A percentile compares a stretch with the other conserved stretches of the same genome.
These are phyloP conservation scores for Gyrodon lividus DNA, from an alignment of 768 basidiomycete species.

Conservation along the genomic window DNA sequence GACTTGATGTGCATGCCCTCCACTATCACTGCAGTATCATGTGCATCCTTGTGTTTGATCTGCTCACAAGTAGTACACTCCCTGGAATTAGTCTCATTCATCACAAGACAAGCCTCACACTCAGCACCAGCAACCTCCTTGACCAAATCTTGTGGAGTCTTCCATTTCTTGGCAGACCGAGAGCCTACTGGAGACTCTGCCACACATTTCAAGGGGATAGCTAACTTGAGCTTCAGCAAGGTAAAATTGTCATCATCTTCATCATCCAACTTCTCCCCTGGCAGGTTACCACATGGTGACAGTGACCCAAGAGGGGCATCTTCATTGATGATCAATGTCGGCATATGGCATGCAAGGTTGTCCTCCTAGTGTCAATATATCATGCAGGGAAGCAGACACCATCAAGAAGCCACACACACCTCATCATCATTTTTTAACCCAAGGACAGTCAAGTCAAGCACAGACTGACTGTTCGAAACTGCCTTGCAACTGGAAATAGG, in stretches of 20 bases:
- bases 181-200: neutral
- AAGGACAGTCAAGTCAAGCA: neutral
- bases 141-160: neutral
- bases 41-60: neutral
- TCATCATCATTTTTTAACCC: neutral
- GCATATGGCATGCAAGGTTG: too few species aligned
- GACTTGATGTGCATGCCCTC: neutral
- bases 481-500: too few species aligned
- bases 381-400: too few species aligned
- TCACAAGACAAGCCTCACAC: neutral
- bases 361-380: too few species aligned
- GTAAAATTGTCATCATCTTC: neutral
- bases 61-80: neutral
- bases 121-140: neutral
- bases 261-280: neutral
- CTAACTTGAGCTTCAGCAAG: neutral
- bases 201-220: neutral
- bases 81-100: neutral
- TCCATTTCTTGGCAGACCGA: neutral
- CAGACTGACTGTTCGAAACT: too few species aligned
- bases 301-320: neutral
- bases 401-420: neutral
- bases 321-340: too few species aligned
- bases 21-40: neutral
- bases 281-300: neutral